Percentiles rank a stretch among this genome's conserved stretches.
These are phyloP conservation scores for Clathrus columnatus DNA, from an alignment of 768 basidiomycete genomes.

Conservation along the genomic window DNA sequence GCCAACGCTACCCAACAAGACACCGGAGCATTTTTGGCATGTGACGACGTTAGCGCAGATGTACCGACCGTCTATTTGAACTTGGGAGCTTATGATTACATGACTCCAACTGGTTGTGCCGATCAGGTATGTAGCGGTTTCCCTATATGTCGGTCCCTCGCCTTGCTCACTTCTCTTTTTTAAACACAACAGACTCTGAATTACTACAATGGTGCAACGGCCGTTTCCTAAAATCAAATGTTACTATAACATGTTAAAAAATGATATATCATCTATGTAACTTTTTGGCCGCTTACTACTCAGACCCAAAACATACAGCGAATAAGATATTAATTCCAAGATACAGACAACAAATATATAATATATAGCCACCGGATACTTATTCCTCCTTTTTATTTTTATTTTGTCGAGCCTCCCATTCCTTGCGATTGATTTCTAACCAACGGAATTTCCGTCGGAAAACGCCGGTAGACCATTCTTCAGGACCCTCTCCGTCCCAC, in stretches of 20 bases:
- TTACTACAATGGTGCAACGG: slow-evolving; percentile 49
- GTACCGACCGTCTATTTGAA: slow-evolving; percentile 41
- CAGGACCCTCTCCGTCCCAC: slow-evolving; percentile 40
- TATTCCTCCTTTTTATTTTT: background rate
- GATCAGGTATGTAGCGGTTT: background rate
- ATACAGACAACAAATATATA: too few species aligned
- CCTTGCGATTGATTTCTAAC: slow-evolving; percentile 10
- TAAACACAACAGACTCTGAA: slow-evolving; percentile 54
- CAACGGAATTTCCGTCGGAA: slow-evolving; percentile 5
- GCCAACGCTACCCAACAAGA: slow-evolving; percentile 8
- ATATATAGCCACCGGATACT: background rate
- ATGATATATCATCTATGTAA: background rate
- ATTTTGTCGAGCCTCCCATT: slow-evolving; percentile 6
- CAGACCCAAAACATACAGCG: background rate
- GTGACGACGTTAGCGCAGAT: slow-evolving; percentile 19
- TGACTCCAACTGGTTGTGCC: slow-evolving; percentile 41
- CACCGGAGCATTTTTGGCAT: slow-evolving; percentile 12
- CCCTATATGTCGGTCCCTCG: background rate
- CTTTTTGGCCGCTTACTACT: too few species aligned
- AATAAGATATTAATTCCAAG: background rate
- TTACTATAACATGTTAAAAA: background rate
- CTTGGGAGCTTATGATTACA: slow-evolving; percentile 44
- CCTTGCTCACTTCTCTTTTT: background rate
- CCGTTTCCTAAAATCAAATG: slow-evolving; percentile 17
- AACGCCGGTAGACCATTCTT: slow-evolving; percentile 38